A percentile compares a stretch with the other conserved stretches of the same genome.
phyloP scores from a whole-genome alignment of 148 eudicot species.

The Simmondsia chinensis region DNA sequence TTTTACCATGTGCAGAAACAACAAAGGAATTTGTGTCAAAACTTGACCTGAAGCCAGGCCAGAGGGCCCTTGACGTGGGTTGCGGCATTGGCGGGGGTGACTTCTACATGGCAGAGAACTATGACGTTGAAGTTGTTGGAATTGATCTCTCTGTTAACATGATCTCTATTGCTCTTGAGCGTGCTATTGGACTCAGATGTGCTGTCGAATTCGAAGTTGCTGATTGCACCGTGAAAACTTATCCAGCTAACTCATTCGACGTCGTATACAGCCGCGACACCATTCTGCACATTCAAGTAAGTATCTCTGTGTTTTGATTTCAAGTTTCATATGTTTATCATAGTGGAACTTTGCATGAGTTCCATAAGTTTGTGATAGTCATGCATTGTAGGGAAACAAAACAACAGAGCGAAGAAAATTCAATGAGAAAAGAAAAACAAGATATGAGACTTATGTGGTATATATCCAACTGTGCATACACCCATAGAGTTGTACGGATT shows the following conservation, averaged over 20 bases:
- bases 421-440: too few species aligned
- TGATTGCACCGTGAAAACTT: constrained; percentile 89
- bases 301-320: not conserved
- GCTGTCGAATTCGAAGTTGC: constrained; percentile 97
- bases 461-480: too few species aligned
- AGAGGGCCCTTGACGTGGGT: constrained; percentile 94
- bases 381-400: too few species aligned
- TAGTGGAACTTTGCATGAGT: too few species aligned
- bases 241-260: constrained; percentile 72
- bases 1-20: constrained; percentile 85
- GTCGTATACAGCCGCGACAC: constrained; percentile 98
- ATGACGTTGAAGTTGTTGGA: constrained; percentile 82
- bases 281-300: constrained; percentile 95
- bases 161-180: constrained; percentile 92
- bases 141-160: constrained; percentile 92
- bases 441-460: too few species aligned
- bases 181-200: constrained; percentile 78
- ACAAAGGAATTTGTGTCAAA: constrained; percentile 82
- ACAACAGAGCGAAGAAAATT: too few species aligned
- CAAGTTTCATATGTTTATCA: too few species aligned
- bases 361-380: too few species aligned
- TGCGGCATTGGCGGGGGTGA: constrained; percentile 99
- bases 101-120: constrained; percentile 95
- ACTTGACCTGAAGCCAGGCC: constrained; percentile 87
- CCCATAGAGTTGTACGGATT: too few species aligned